Base-by-base conservation (phyloP, 768 basidiomycete genomes). In the Podaxis sp. region DNA sequence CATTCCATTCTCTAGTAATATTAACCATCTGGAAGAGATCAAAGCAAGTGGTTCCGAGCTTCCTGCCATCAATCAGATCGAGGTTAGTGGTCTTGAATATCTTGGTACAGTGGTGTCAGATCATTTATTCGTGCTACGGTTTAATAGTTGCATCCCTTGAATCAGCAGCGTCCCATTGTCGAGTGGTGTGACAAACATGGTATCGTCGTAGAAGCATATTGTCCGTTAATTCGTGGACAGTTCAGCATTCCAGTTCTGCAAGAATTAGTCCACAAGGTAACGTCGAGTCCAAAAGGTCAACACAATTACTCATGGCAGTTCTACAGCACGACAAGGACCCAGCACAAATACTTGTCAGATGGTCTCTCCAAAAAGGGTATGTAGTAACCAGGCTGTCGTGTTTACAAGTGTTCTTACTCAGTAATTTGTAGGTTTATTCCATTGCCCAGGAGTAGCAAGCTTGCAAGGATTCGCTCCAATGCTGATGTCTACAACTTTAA, bases 321-420 rank as follows among this genome's bases (percentile, higher is more conserved):
- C 32, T 9, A 6, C 32, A 32, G 32, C 7, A 32, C 32, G 6
- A 73, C 44, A 82, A 84, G 57, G 83, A 87, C 44, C 81, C 83
- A 4, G 87, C 93, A 16, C 95, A 97, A 67, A 78, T 96, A 48
- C 81, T 97, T 14, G 75, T 97, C 59, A 84, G 95, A 23, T 97
- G 94, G 92, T 95, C 93, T 28, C 75, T 98, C 38, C 95, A 97
- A 71, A 84, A 82, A 68, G 86, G 87, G 90, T 90, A 66, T 52
- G 82, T 74, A 7, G 21, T 37, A 28, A 14, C 35, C 5, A 16
- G 35, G 25, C 14, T 58, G 57, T 61, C 16, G n/a, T 42, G 32
- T 51, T n/a, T 46, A 28, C 5, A 16, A 44, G n/a, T 5, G 50
- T 50, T 37, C 25, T 37, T 46, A 37, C 46, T 50, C 38, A 55